phyloP scores from a whole-genome alignment of 768 basidiomycete genomes.

The Lyophyllum decastes region DNA sequence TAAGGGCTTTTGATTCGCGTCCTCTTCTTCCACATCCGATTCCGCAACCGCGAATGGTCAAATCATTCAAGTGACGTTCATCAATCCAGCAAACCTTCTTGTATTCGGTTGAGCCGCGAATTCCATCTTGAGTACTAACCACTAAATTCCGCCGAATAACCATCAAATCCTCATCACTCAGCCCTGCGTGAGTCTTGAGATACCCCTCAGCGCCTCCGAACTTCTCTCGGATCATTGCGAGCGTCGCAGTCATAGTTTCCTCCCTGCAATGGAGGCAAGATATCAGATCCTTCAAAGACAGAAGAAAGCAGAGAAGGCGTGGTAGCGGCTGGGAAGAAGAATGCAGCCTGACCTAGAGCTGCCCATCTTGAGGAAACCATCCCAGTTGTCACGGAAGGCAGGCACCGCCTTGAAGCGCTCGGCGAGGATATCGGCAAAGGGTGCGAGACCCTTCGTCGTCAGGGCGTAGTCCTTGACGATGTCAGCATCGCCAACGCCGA shows the following conservation, averaged over 20 bases:
- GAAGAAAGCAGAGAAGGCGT: not conserved
- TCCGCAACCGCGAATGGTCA: not conserved
- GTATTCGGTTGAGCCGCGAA: not conserved
- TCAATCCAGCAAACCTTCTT: not conserved
- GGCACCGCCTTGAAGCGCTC: conserved; percentile 30
- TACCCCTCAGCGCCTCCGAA: conserved; percentile 39
- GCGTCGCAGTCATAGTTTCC: conserved; percentile 33
- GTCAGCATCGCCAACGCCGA: conserved; percentile 38
- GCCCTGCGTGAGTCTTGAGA: conserved; percentile 26
- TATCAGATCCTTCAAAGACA: not conserved
- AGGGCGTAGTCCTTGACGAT: conserved; percentile 43
- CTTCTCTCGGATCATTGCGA: conserved; percentile 32
- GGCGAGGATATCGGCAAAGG: conserved; percentile 28
- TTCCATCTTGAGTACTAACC: not conserved
- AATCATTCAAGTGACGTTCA: not conserved
- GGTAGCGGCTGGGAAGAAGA: not conserved
- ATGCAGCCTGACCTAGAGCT: conserved; percentile 30
- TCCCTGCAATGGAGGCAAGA: conserved; percentile 25
- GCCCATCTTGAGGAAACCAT: conserved; percentile 35
- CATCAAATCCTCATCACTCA: conserved; percentile 21
- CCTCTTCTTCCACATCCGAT: not conserved
- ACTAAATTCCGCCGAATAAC: conserved; percentile 22
- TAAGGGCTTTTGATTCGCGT: not conserved
- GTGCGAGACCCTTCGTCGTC: conserved; percentile 37
- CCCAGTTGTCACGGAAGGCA: conserved; percentile 32